These are phyloP conservation scores for Sideroxylon spinosum DNA, from an alignment of 179 eudicot species.

Conservation along the genomic window DNA sequence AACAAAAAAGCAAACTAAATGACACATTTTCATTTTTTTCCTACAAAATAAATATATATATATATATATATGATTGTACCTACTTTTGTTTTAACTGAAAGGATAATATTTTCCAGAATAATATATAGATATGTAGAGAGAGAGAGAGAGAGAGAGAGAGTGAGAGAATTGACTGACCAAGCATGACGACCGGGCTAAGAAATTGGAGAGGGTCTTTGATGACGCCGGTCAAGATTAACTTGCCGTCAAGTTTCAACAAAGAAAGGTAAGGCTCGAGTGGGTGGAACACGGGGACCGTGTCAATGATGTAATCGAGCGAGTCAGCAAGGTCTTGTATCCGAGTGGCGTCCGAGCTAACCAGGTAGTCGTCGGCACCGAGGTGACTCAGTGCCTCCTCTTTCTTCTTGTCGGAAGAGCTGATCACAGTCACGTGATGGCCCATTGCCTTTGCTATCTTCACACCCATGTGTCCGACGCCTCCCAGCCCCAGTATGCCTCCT, in stretches of 20 bases:
- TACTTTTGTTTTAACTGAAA: too few species aligned
- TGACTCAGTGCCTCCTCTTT: slow-evolving; percentile 67
- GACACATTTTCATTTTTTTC: too few species aligned
- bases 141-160: background rate
- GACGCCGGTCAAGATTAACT: slow-evolving; percentile 75
- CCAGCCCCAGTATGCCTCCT: slow-evolving; percentile 84
- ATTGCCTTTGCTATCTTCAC: slow-evolving; percentile 86
- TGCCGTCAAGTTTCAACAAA: slow-evolving; percentile 60
- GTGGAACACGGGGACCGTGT: slow-evolving; percentile 69
- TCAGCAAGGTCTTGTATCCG: slow-evolving; percentile 50
- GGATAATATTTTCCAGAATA: too few species aligned
- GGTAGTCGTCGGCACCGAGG: slow-evolving; percentile 72
- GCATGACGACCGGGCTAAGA: slow-evolving; percentile 61
- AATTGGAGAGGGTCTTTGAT: slow-evolving; percentile 65
- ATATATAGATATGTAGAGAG: background rate
- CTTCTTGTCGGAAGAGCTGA: slow-evolving; percentile 84
- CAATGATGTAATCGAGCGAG: slow-evolving; percentile 76
- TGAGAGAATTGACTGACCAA: slow-evolving; percentile 39
- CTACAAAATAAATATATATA: too few species aligned
- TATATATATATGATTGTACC: too few species aligned
- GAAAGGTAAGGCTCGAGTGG: slow-evolving; percentile 76
- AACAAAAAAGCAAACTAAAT: too few species aligned
- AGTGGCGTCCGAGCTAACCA: slow-evolving; percentile 68
- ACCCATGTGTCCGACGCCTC: slow-evolving; percentile 98
- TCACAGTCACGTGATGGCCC: slow-evolving; percentile 89